Evolutionary conservation across 2,329 filamentous ascomycete genomes (phyloP).

Genomic region (Aciculosporium take): DNA sequence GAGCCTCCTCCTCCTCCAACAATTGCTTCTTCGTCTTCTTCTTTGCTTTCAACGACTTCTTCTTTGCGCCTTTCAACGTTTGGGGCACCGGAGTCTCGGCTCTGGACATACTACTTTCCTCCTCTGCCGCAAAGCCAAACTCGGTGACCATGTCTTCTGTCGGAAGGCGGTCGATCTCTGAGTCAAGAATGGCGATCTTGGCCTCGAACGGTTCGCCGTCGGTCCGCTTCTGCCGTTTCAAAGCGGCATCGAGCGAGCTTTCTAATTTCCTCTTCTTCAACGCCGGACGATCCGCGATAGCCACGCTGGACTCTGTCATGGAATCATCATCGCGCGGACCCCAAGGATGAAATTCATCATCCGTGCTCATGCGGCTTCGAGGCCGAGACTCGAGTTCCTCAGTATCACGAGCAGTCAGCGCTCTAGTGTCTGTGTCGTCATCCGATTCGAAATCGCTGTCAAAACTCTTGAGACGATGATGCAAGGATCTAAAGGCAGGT

Average conservation of each 20-base stretch:
- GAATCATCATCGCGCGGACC: slow-evolving; percentile 45
- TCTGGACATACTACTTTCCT: slow-evolving; percentile 25
- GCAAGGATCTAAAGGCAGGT: slow-evolving; percentile 62
- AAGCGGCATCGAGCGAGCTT: slow-evolving; percentile 47
- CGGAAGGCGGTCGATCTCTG: slow-evolving; percentile 31
- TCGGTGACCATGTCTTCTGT: slow-evolving; percentile 38
- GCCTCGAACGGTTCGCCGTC: slow-evolving; percentile 67
- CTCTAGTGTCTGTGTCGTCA: slow-evolving; percentile 52
- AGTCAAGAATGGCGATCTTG: slow-evolving; percentile 38
- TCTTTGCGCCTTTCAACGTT: slow-evolving; percentile 38
- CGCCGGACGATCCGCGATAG: slow-evolving; percentile 39
- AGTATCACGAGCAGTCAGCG: slow-evolving; percentile 53
- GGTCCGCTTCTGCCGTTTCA: slow-evolving; percentile 67
- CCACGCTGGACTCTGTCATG: slow-evolving; percentile 59
- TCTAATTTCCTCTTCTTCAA: slow-evolving; percentile 63
- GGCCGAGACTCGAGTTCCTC: slow-evolving; percentile 76
- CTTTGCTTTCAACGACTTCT: slow-evolving; percentile 43
- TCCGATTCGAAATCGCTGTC: slow-evolving; percentile 72
- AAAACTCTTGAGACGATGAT: slow-evolving; percentile 53
- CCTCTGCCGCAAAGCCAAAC: slow-evolving; percentile 29
- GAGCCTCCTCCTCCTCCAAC: slow-evolving; percentile 50
- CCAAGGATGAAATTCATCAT: slow-evolving; percentile 37
- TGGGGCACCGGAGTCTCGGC: slow-evolving; percentile 31
- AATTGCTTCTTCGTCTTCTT: slow-evolving; percentile 69
- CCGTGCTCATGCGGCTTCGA: slow-evolving; percentile 57